Percentiles rank a stretch among this genome's conserved stretches.
These are phyloP conservation scores for Pontederia crassipes DNA, from an alignment of 176 grass and related monocot genomes.

Conservation along the genomic window DNA sequence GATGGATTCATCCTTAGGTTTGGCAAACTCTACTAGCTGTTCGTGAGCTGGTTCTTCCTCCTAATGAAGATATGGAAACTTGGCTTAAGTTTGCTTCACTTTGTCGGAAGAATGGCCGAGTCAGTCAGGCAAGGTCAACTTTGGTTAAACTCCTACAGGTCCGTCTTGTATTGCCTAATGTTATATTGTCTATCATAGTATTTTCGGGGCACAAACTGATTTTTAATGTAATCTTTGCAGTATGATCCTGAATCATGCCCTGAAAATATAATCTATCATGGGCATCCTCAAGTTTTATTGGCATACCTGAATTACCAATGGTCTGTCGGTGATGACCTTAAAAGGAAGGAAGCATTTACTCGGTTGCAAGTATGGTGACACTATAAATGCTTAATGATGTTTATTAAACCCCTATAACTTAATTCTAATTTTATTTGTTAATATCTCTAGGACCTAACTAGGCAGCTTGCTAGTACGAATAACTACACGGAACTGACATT, in stretches of 20 bases:
- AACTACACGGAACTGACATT: slow-evolving; percentile 32
- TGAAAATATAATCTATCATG: slow-evolving; percentile 51
- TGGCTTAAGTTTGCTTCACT: slow-evolving; percentile 98
- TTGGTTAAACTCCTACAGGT: slow-evolving; percentile 95
- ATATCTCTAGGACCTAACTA: slow-evolving; percentile 57
- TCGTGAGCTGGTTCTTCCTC: slow-evolving; percentile 96
- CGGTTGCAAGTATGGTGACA: slow-evolving; percentile 57
- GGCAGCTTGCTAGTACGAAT: slow-evolving; percentile 51
- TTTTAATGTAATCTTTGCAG: slow-evolving; percentile 21
- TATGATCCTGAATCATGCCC: slow-evolving; percentile 82
- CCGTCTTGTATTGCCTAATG: neutral
- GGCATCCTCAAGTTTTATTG: slow-evolving; percentile 80
- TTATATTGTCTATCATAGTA: neutral
- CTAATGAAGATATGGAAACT: slow-evolving; percentile 87
- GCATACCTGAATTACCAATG: slow-evolving; percentile 93
- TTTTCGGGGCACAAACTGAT: neutral
- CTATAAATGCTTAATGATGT: neutral
- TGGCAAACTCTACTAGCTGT: slow-evolving; percentile 92
- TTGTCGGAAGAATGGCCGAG: slow-evolving; percentile 92
- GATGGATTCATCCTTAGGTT: slow-evolving; percentile 39
- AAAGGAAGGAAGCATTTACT: slow-evolving; percentile 72
- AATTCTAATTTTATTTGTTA: slow-evolving; percentile 18
- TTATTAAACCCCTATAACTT: neutral
- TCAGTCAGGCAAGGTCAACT: slow-evolving; percentile 93
- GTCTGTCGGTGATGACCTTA: slow-evolving; percentile 80